Evolutionary conservation across 305 asterid species (phyloP), one percentile per base, ranked within the genome.

Genomic region (Rubia tinctorum): DNA sequence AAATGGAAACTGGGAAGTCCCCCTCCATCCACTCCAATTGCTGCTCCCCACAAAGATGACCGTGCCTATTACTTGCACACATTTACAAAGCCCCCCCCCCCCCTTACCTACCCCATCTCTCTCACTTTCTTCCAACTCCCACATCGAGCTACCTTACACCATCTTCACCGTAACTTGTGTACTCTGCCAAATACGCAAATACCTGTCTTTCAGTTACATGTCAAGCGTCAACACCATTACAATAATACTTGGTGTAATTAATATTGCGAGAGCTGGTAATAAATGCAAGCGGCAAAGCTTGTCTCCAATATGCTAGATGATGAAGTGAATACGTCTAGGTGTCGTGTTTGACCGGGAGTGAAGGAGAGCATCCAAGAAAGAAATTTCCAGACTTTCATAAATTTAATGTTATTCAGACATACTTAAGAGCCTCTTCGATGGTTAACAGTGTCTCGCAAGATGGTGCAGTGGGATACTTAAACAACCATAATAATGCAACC

Each of bases 311-410:
- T 18, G 34, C 7, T 70, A 37, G 63, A 37, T 51, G 37, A 34
- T 23, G n/a, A n/a, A n/a, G 8, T 51, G 58, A 51, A 69, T 44
- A 39, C 34, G 8, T 20, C 55, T 10, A 1, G 59, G 53, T 37
- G 66, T 74, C 68, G 17, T 56, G 47, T 58, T 74, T 56, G 73
- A 67, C 67, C 27, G 42, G 45, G 42, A 42, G 25, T 8, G 55
- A 11, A 42, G 23, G 10, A 23, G 47, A 23, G 15, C 15, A 43
- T 23, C 10, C 6, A 27, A 7, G 42, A 8, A 1, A 53, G 22
- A 53, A 53, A 53, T 53, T 1, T 53, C 17, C 22, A 30, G 34
- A 30, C 34, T 30, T 30, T 30, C 34, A 30, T 30, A 30, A 30
- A 30, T 30, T 1, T 1, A 30, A 30, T 30, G 34, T 30, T 30